Evolutionary conservation across 140 eudicot genomes (phyloP).

Genomic region (Stevia rebaudiana): DNA sequence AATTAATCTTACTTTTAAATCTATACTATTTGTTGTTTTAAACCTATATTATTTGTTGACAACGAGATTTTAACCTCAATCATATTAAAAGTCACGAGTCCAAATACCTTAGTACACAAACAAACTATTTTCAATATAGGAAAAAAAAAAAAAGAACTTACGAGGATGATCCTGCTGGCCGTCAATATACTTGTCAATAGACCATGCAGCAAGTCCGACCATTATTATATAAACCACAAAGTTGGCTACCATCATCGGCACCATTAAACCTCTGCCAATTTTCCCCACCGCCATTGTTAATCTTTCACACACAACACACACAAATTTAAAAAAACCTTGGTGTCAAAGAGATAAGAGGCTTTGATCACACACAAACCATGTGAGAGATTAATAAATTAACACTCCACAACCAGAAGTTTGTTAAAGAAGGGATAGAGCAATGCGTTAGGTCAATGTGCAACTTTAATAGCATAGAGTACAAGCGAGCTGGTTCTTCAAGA

Average conservation of each 20-base stretch:
- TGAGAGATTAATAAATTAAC: constrained; percentile 22
- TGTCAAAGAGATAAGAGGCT: constrained; percentile 24
- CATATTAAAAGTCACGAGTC: too few relatives aligned
- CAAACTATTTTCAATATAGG: too few relatives aligned
- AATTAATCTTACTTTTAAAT: too few relatives aligned
- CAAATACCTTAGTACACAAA: too few relatives aligned
- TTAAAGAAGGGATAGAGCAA: neutral
- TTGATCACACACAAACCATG: constrained; percentile 22
- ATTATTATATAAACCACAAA: constrained; percentile 51
- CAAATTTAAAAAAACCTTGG: neutral
- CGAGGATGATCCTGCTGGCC: constrained; percentile 66
- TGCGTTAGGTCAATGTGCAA: constrained; percentile 5
- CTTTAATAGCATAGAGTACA: constrained; percentile 7
- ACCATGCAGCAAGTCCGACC: constrained; percentile 71
- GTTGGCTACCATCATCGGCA: constrained; percentile 52
- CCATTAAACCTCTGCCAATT: constrained; percentile 57
- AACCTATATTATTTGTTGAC: too few relatives aligned
- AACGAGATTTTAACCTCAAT: too few relatives aligned
- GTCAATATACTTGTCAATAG: constrained; percentile 71
- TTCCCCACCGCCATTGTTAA: constrained; percentile 50
- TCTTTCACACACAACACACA: neutral
- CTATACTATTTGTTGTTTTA: too few relatives aligned
- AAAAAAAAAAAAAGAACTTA: constrained; percentile 16
- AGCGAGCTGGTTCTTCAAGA: constrained; percentile 2
- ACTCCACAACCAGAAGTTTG: constrained; percentile 34